These are phyloP conservation scores for Exophiala sideris DNA, from an alignment of 2,329 filamentous ascomycete species.

Conservation along the genomic window DNA sequence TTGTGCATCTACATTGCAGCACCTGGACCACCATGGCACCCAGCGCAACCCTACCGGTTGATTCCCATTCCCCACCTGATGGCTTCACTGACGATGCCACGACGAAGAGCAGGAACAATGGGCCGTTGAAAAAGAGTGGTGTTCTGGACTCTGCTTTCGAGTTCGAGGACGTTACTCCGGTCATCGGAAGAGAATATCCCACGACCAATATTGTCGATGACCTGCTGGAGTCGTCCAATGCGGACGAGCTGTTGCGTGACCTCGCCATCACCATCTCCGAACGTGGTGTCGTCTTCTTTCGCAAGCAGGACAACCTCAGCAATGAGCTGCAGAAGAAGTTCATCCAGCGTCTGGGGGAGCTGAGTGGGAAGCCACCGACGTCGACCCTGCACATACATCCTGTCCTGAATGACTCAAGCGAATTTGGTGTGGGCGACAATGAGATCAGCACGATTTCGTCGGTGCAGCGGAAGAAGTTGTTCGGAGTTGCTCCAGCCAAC, in stretches of 20 bases:
- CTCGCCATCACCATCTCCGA: slow-evolving; percentile 67
- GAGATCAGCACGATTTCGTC: slow-evolving; percentile 65
- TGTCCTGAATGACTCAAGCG: slow-evolving; percentile 53
- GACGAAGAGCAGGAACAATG: not conserved
- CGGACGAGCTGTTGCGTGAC: slow-evolving; percentile 64
- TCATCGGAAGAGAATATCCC: slow-evolving; percentile 50
- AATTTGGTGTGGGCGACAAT: slow-evolving; percentile 54
- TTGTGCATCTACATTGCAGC: not conserved
- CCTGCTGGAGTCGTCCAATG: slow-evolving; percentile 58
- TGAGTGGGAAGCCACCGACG: slow-evolving; percentile 56
- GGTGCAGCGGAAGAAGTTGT: slow-evolving; percentile 50
- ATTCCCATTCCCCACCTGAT: not conserved
- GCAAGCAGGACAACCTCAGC: slow-evolving; percentile 58
- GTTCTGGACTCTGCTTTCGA: slow-evolving; percentile 41
- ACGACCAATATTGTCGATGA: slow-evolving; percentile 46
- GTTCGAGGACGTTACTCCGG: slow-evolving; percentile 49
- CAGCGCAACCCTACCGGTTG: not conserved
- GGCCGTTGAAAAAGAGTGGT: slow-evolving; percentile 40
- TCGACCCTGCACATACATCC: slow-evolving; percentile 62
- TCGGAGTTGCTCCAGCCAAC: slow-evolving; percentile 33
- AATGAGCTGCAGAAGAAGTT: slow-evolving; percentile 65
- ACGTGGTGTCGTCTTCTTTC: slow-evolving; percentile 68
- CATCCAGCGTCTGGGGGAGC: slow-evolving; percentile 56
- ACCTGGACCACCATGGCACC: not conserved
- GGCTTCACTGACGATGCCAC: not conserved